Percentiles rank a stretch among this genome's conserved stretches.
phyloP scores from a whole-genome alignment of 169 alveolate genomes.

The Babesia bovis region DNA sequence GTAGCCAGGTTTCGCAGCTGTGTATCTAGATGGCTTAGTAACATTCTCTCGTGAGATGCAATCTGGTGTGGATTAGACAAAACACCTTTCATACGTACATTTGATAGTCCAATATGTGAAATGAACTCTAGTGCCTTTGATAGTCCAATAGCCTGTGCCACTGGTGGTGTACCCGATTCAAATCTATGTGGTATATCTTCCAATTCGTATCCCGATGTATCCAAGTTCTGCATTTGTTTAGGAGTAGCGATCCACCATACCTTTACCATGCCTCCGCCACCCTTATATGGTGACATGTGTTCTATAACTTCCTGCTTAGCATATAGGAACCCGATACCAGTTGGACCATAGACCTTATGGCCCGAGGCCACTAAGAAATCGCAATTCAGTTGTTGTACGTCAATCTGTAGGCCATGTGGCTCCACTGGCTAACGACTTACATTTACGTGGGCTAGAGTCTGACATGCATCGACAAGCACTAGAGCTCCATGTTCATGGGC shows the following conservation, averaged over 20 bases:
- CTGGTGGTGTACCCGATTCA: constrained; percentile 67
- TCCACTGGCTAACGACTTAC: not conserved
- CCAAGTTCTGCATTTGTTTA: constrained; percentile 1
- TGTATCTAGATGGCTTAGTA: constrained; percentile 31
- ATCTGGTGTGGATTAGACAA: constrained; percentile 7
- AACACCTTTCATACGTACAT: not conserved
- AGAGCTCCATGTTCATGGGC: constrained; percentile 52
- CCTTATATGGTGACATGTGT: constrained; percentile 29
- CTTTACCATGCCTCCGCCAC: constrained; percentile 62
- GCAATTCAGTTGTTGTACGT: constrained; percentile 39
- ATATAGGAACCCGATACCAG: constrained; percentile 76
- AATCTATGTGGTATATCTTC: constrained; percentile 51
- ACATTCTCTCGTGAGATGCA: constrained; percentile 26
- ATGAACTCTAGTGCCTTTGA: constrained; percentile 53
- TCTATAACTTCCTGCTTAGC: constrained; percentile 20
- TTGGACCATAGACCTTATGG: constrained; percentile 76
- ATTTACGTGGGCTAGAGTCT: constrained; percentile 65
- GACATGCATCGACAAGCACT: constrained; percentile 73
- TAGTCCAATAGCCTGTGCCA: constrained; percentile 68
- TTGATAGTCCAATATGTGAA: constrained; percentile 13
- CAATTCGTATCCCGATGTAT: constrained; percentile 9
- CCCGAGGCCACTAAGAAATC: constrained; percentile 75
- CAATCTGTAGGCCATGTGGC: constrained; percentile 31
- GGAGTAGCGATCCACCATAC: not conserved
- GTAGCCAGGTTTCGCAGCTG: constrained; percentile 28